phyloP scores from a whole-genome alignment of 768 basidiomycete species.

The Podaxis sp. region DNA sequence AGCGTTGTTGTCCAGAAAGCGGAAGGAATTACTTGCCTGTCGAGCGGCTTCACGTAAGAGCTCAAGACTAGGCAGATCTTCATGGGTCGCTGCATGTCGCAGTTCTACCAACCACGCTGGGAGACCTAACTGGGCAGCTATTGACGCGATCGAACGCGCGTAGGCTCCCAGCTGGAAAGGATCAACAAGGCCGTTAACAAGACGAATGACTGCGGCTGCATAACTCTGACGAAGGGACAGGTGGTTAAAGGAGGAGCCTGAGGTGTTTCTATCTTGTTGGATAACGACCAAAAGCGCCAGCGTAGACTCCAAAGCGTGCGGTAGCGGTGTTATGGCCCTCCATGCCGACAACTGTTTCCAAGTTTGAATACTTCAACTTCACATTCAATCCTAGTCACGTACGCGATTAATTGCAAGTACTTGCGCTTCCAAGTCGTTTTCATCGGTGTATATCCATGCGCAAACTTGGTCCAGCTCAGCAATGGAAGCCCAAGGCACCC shows the following conservation, averaged over 20 bases:
- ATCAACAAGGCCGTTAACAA: slow-evolving; percentile 95
- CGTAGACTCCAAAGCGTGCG: slow-evolving; percentile 78
- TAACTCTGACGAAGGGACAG: slow-evolving; percentile 74
- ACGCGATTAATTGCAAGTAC: slow-evolving; percentile 64
- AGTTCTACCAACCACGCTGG: slow-evolving; percentile 91
- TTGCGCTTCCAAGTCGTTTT: slow-evolving; percentile 57
- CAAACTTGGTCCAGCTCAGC: slow-evolving; percentile 75
- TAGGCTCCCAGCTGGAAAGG: slow-evolving; percentile 88
- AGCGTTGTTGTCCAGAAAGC: slow-evolving; percentile 4
- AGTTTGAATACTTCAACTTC: slow-evolving; percentile 10
- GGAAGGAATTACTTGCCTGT: slow-evolving; percentile 46
- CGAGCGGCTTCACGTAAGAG: slow-evolving; percentile 73
- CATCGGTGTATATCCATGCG: slow-evolving; percentile 71
- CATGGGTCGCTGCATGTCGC: slow-evolving; percentile 94
- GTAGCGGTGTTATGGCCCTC: slow-evolving; percentile 72
- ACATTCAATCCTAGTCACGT: slow-evolving; percentile 22
- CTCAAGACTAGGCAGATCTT: slow-evolving; percentile 85
- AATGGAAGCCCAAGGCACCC: slow-evolving; percentile 75
- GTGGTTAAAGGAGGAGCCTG: slow-evolving; percentile 26
- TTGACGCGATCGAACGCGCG: slow-evolving; percentile 86
- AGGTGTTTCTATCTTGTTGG: slow-evolving; percentile 47
- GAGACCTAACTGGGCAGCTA: slow-evolving; percentile 83
- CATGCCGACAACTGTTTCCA: slow-evolving; percentile 69
- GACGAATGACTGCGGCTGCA: slow-evolving; percentile 77
- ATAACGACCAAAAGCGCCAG: slow-evolving; percentile 61